Percentiles rank a stretch among this genome's conserved stretches.
phyloP scores from a whole-genome alignment of 257 asterid species.

The Thymus mandschuricus region DNA sequence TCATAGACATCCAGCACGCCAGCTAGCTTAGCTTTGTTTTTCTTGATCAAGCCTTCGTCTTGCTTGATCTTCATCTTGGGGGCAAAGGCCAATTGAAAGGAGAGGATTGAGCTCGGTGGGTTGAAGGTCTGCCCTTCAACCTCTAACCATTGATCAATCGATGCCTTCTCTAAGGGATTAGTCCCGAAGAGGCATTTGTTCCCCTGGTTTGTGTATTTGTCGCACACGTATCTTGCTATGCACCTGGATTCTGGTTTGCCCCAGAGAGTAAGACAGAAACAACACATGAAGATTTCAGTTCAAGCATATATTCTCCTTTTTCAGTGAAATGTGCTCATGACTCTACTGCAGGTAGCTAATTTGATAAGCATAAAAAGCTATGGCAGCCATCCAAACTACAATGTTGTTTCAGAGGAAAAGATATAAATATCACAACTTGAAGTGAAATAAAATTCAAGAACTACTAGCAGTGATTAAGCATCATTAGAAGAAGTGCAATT shows the following conservation, averaged over 20 bases:
- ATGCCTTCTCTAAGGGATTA: conserved; percentile 70
- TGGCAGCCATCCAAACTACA: not conserved
- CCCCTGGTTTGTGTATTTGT: conserved; percentile 67
- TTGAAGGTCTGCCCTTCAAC: conserved; percentile 74
- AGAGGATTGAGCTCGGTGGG: conserved; percentile 66
- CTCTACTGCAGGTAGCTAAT: not conserved
- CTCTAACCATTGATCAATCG: conserved; percentile 85
- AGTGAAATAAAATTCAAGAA: no score
- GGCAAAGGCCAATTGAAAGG: conserved; percentile 75
- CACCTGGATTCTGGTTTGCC: conserved; percentile 62
- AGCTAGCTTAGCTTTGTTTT: conserved; percentile 64
- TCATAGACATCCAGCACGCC: conserved; percentile 88
- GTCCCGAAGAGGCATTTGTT: conserved; percentile 55
- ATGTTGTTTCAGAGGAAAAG: not conserved
- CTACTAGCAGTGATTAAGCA: not conserved
- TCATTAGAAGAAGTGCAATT: not conserved
- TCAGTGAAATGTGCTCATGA: not conserved
- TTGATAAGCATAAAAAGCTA: not conserved
- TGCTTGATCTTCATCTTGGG: conserved; percentile 75
- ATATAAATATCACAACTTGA: no score
- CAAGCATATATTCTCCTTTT: not conserved
- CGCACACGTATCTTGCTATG: conserved; percentile 71
- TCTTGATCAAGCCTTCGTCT: conserved; percentile 65
- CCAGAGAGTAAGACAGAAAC: not conserved
- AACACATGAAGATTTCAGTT: not conserved